A percentile compares a stretch with the other conserved stretches of the same genome.
Conservation (phyloP, 352 stramenopile species). For the Phytopythium chamaehyphon region DNA sequence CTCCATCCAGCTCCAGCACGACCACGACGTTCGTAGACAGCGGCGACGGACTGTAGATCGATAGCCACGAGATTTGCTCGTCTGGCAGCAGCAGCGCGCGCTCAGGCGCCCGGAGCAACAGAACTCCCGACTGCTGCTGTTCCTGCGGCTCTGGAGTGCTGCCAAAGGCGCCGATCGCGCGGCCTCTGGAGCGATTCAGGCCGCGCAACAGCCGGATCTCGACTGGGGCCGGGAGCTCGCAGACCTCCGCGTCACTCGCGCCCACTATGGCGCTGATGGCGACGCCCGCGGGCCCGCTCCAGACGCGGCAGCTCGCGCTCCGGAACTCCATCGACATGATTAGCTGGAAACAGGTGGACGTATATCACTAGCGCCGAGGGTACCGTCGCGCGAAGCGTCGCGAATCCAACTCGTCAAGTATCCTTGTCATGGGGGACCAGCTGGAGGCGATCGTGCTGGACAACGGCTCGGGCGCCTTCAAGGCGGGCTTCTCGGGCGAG, state of each 20-base stretch:
- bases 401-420: background rate
- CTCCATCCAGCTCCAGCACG: conserved; percentile 33
- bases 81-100: conserved; percentile 25
- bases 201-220: conserved; percentile 7
- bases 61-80: conserved; percentile 26
- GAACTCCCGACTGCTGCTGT: background rate
- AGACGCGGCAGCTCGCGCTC: conserved; percentile 35
- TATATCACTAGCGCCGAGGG: background rate
- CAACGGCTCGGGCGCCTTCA: conserved; percentile 78
- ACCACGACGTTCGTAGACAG: conserved; percentile 49
- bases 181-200: background rate
- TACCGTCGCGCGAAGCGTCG: conserved; percentile 24
- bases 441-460: conserved; percentile 85
- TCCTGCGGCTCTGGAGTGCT: too few relatives aligned
- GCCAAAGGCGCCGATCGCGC: background rate
- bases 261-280: conserved; percentile 22
- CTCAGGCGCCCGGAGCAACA: background rate
- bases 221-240: conserved; percentile 18
- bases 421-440: conserved; percentile 4
- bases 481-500: conserved; percentile 83
- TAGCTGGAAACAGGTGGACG: conserved; percentile 5
- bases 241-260: conserved; percentile 16
- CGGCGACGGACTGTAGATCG: conserved; percentile 56
- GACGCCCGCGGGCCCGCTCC: conserved; percentile 25
- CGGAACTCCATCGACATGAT: conserved; percentile 18